phyloP scores from a whole-genome alignment of 495 filamentous ascomycete species.

The Neurospora sp. region DNA sequence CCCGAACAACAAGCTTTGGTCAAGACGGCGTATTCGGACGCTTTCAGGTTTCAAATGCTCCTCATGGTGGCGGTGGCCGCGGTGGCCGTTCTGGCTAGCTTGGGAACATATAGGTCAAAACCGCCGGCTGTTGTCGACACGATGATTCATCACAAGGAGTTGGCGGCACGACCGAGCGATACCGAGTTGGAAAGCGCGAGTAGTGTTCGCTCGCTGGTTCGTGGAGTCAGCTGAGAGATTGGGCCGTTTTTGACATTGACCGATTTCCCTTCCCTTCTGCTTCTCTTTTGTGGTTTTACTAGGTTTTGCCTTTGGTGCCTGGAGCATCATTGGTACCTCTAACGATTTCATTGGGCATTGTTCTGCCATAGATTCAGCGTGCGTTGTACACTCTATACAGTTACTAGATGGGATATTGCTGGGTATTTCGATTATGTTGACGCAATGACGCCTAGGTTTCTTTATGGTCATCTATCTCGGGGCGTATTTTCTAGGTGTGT shows the following conservation, averaged over 20 bases:
- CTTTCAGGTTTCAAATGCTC: constrained; percentile 18
- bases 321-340: not conserved
- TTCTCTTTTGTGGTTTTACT: not conserved
- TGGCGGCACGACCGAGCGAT: constrained; percentile 6
- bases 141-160: constrained; percentile 17
- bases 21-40: constrained; percentile 9
- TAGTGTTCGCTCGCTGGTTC: constrained; percentile 8
- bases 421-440: not conserved
- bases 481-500: not conserved
- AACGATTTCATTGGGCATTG: not conserved
- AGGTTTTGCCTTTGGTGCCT: not conserved
- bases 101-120: constrained; percentile 10
- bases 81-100: constrained; percentile 19
- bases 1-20: constrained; percentile 1
- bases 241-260: not conserved
- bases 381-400: not conserved
- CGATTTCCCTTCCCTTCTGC: not conserved
- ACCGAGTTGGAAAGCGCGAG: constrained; percentile 19
- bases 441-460: not conserved
- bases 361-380: not conserved
- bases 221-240: not conserved
- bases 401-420: not conserved
- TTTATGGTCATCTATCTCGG: not conserved
- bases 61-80: constrained; percentile 16
- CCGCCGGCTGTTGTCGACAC: constrained; percentile 10